Conservation (phyloP, 768 basidiomycete species). For the Trametes villosa region DNA sequence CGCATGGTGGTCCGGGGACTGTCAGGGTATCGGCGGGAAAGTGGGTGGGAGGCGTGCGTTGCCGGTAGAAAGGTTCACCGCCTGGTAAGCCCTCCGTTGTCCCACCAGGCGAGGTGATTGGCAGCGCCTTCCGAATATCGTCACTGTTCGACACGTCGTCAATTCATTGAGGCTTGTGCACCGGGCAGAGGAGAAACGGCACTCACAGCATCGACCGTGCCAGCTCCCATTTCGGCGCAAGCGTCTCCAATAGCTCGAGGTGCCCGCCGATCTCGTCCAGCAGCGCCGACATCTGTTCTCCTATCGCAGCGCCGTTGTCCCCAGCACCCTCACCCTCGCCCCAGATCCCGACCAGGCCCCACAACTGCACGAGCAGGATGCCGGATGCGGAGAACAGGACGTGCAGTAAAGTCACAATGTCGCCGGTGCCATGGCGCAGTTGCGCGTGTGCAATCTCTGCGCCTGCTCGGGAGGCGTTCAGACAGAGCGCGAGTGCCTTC, state of each 20-base stretch:
- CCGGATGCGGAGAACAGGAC: slow-evolving; percentile 54
- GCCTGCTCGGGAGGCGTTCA: slow-evolving; percentile 60
- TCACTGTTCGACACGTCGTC: not conserved
- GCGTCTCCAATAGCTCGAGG: slow-evolving; percentile 12
- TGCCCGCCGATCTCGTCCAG: slow-evolving; percentile 12
- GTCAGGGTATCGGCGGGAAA: too few relatives aligned
- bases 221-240: slow-evolving; percentile 21
- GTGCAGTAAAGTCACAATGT: slow-evolving; percentile 36
- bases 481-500: slow-evolving; percentile 59
- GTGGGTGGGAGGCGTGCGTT: too few relatives aligned
- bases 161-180: not conserved
- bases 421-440: slow-evolving; percentile 41
- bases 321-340: not conserved
- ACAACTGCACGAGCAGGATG: slow-evolving; percentile 54
- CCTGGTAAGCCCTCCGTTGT: not conserved
- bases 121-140: not conserved
- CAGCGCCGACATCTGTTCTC: not conserved
- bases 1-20: too few relatives aligned
- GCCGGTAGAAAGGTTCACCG: too few relatives aligned
- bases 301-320: not conserved
- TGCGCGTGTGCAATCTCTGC: slow-evolving; percentile 61
- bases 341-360: slow-evolving; percentile 43
- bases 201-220: slow-evolving; percentile 24
- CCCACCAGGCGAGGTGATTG: not conserved
- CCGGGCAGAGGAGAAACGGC: not conserved